Base-by-base conservation (phyloP, 164 flowering plant genomes). In the Chimonanthus salicifolius region DNA sequence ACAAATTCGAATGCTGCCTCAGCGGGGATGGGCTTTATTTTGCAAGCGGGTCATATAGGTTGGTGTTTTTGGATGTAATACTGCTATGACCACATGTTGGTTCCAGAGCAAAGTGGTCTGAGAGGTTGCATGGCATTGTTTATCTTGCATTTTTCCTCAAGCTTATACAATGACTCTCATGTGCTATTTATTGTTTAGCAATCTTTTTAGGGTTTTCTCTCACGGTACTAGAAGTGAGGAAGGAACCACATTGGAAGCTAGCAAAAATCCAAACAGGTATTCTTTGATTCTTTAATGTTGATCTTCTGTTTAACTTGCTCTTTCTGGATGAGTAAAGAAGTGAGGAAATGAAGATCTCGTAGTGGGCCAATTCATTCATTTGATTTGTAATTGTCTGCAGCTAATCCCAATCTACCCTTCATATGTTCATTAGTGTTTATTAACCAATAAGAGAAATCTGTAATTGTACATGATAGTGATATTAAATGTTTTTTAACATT, bases 21-120 rank as follows among this genome's bases (percentile, higher is more conserved):
- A 95, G 99, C 80, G 94, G 91, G 54, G 97, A 93, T 84, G 97
- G 97, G 21, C 84, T 67, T 66, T 88, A 97, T 46, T 88, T 93
- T n/a, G 96, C 98, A 11, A 93, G 95, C 16, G 98, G 99, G 45
- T 93, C 99, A 51, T 95, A 95, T 85, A 93, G 98, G 98, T 93
- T 33, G 69, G 84, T 66, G 71, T 3, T 68, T 69, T 5, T 68
- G 9, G 60, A 13, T 50, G 8, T 7, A 65, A 64, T 11, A 33
- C 0, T 4, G 7, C 33, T 13, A 15, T 7, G 44, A 7, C 15
- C 45, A 16, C 18, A 45, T 15, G 20, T 51, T 18, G 49, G 50
- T 21, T 21, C 15, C 47, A 20, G 51, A 47, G 51, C 18, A 20
- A 15, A 2, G 10, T 9, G 33, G 46, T 21, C 9, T 49, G 7